Percentiles rank a stretch among this genome's conserved stretches.
Conservation (phyloP, 2,329 filamentous ascomycete genomes). For the Nannizzia gypsea region DNA sequence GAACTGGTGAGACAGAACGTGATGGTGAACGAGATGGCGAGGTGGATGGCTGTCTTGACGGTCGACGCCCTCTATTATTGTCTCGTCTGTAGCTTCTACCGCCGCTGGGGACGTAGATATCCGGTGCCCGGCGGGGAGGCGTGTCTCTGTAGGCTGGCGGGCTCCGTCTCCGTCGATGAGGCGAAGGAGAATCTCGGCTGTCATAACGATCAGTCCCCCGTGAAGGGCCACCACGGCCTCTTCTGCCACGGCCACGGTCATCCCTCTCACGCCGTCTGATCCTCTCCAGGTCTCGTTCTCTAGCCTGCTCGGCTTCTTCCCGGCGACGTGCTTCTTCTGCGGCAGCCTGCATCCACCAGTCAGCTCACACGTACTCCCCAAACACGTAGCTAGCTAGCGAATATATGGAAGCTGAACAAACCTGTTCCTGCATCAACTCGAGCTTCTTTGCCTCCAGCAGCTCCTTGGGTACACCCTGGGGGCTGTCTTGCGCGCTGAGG, state of each 20-base stretch:
- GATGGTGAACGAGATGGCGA: constrained; percentile 23
- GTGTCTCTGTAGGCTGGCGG: constrained; percentile 35
- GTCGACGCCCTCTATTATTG: constrained; percentile 28
- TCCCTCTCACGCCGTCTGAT: constrained; percentile 47
- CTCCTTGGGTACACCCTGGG: constrained; percentile 87
- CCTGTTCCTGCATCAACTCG: constrained; percentile 91
- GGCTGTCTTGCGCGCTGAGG: constrained; percentile 75
- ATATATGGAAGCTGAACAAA: constrained; percentile 26
- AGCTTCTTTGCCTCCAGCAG: constrained; percentile 91
- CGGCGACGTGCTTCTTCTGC: constrained; percentile 62
- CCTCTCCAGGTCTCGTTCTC: constrained; percentile 58
- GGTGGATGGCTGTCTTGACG: constrained; percentile 24
- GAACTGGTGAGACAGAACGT: constrained; percentile 15
- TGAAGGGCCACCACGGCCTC: constrained; percentile 26
- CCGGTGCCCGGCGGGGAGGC: constrained; percentile 40
- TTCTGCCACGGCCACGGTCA: constrained; percentile 28
- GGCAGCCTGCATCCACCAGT: constrained; percentile 34
- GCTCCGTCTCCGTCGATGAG: constrained; percentile 40
- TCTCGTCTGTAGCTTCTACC: constrained; percentile 22
- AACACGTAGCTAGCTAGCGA: too few species aligned
- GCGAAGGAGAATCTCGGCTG: constrained; percentile 40
- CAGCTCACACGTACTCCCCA: neutral
- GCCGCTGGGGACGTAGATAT: constrained; percentile 46
- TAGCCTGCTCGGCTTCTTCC: constrained; percentile 57
- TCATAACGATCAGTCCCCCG: constrained; percentile 39